These are phyloP conservation scores for Friedmanniomyces simplex DNA, from an alignment of 495 filamentous ascomycete genomes.

Conservation along the genomic window DNA sequence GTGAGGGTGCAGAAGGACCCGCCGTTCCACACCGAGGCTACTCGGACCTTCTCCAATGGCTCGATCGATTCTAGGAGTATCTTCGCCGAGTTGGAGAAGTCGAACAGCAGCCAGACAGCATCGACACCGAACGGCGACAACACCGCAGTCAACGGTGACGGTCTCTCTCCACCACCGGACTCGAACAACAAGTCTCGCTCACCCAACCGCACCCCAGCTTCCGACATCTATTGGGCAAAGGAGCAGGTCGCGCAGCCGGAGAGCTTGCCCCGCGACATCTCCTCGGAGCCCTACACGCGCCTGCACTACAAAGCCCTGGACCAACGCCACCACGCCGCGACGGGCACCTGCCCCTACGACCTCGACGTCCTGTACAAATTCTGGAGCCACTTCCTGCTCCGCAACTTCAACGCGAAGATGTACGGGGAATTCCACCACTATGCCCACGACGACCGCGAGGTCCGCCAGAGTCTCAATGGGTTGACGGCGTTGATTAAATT, in stretches of 20 bases:
- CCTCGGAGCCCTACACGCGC: constrained; percentile 44
- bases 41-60: constrained; percentile 44
- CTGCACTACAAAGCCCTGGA: constrained; percentile 48
- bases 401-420: constrained; percentile 67
- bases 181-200: background rate
- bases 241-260: constrained; percentile 33
- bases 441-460: constrained; percentile 55
- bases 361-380: constrained; percentile 64
- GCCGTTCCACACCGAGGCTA: constrained; percentile 34
- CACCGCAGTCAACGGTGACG: constrained; percentile 17
- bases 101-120: constrained; percentile 25
- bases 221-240: constrained; percentile 39
- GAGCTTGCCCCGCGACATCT: constrained; percentile 34
- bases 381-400: constrained; percentile 67
- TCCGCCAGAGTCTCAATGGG: constrained; percentile 40
- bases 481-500: constrained; percentile 47
- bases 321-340: constrained; percentile 41
- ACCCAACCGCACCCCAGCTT: background rate
- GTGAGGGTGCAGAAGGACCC: constrained; percentile 27
- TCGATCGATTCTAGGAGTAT: constrained; percentile 44
- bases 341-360: constrained; percentile 43
- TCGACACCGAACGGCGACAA: constrained; percentile 24
- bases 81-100: constrained; percentile 22
- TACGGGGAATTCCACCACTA: constrained; percentile 67
- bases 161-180: background rate